Evolutionary conservation across 129 eudicot species (phyloP).

Genomic region (Flaveria brownii): DNA sequence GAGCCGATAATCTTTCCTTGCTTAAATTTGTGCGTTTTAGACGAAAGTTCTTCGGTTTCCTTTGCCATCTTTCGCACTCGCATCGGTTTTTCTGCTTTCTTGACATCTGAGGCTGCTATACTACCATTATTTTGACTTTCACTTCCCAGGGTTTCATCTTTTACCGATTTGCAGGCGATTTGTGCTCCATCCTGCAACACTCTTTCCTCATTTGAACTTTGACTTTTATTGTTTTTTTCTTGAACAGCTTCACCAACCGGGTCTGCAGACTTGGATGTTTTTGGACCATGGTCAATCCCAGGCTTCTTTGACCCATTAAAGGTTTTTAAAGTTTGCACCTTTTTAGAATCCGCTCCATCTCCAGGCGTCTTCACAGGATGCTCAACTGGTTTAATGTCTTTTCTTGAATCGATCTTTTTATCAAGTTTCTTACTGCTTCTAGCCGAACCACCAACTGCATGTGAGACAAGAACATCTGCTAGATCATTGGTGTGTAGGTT

Average conservation of each 20-base stretch:
- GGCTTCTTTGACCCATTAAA: not conserved
- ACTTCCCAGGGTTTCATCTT: slow-evolving; percentile 22
- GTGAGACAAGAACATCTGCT: slow-evolving; percentile 17
- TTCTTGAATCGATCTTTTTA: slow-evolving; percentile 23
- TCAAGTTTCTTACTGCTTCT: slow-evolving; percentile 16
- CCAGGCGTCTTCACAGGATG: slow-evolving; percentile 10
- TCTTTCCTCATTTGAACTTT: not conserved
- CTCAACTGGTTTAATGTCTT: slow-evolving; percentile 24
- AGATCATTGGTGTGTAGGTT: slow-evolving; percentile 27
- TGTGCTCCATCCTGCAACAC: slow-evolving; percentile 21
- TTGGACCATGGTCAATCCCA: slow-evolving; percentile 6
- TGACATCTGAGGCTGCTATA: slow-evolving; percentile 13
- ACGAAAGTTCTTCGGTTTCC: slow-evolving; percentile 5
- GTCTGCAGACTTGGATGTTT: slow-evolving; percentile 21
- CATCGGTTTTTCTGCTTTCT: not conserved
- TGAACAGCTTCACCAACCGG: slow-evolving; percentile 29
- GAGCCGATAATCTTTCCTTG: not conserved
- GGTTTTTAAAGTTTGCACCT: slow-evolving; percentile 4
- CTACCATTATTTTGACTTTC: not conserved
- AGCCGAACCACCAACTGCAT: slow-evolving; percentile 11
- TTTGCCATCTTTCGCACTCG: not conserved
- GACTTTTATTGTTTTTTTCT: slow-evolving; percentile 28
- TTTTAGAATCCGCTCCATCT: slow-evolving; percentile 19
- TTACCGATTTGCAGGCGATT: not conserved
- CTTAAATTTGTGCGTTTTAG: slow-evolving; percentile 11